phyloP scores from a whole-genome alignment of 352 stramenopile genomes.

The Pythium phragmitis region DNA sequence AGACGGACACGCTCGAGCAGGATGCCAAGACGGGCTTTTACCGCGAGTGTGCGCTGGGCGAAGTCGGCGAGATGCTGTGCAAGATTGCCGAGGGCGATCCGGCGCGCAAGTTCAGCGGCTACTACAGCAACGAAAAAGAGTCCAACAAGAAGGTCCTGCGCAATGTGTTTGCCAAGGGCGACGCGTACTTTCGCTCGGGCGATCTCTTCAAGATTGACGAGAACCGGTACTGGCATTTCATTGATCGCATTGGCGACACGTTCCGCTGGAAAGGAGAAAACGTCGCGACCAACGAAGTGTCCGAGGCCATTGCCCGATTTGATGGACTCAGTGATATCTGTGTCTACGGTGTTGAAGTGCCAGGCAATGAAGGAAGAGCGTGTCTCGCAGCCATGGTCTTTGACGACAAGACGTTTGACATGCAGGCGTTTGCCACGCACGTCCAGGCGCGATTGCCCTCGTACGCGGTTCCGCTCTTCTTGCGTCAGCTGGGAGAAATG shows the following conservation, averaged over 20 bases:
- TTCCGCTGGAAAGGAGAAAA: constrained; percentile 95
- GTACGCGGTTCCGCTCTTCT: constrained; percentile 85
- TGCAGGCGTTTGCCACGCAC: constrained; percentile 52
- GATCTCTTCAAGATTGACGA: constrained; percentile 87
- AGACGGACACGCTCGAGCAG: constrained; percentile 67
- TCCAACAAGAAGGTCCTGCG: constrained; percentile 85
- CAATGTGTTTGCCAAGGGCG: constrained; percentile 77
- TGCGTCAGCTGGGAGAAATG: constrained; percentile 72
- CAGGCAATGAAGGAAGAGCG: constrained; percentile 73
- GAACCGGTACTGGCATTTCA: constrained; percentile 82
- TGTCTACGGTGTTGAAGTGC: constrained; percentile 74
- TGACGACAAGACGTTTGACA: constrained; percentile 53
- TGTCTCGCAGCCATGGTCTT: constrained; percentile 87
- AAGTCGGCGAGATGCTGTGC: constrained; percentile 80
- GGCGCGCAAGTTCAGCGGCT: constrained; percentile 79
- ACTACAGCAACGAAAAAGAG: constrained; percentile 78
- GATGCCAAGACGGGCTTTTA: constrained; percentile 57
- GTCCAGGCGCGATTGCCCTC: constrained; percentile 47
- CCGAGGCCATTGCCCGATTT: constrained; percentile 75
- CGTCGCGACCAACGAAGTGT: constrained; percentile 89
- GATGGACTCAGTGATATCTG: constrained; percentile 75
- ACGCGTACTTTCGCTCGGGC: constrained; percentile 90
- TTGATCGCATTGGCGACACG: constrained; percentile 91
- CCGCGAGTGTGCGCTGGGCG: constrained; percentile 43
- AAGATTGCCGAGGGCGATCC: constrained; percentile 51